These are phyloP conservation scores for Ganoderma lingzhi DNA, from an alignment of 1,284 basidiomycete species.

Conservation along the genomic window DNA sequence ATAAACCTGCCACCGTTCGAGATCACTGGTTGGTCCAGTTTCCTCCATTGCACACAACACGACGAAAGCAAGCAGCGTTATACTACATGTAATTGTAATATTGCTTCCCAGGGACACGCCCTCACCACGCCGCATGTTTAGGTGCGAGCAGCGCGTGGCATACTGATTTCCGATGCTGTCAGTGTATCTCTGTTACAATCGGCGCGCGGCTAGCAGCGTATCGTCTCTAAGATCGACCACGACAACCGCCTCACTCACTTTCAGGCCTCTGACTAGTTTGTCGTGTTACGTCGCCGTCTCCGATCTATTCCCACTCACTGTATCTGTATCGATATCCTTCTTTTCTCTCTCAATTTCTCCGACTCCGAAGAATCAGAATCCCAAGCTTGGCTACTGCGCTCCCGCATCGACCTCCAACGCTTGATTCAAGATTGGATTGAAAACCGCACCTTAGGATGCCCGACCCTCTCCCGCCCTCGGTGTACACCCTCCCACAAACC, in stretches of 20 bases:
- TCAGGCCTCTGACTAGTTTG: background rate
- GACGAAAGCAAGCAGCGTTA: background rate
- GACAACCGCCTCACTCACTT: background rate
- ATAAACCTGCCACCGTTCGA: background rate
- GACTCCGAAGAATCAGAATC: background rate
- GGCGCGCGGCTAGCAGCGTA: conserved; percentile 3
- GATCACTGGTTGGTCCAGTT: background rate
- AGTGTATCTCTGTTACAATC: background rate
- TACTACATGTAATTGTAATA: background rate
- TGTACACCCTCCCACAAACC: conserved; percentile 88
- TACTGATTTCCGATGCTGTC: background rate
- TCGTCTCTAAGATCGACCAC: conserved; percentile 8
- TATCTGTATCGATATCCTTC: conserved; percentile 7
- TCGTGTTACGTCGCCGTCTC: background rate
- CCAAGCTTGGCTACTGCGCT: background rate
- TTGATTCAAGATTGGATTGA: background rate
- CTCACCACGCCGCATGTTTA: background rate
- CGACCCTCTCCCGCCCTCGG: conserved; percentile 68
- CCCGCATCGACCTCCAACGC: background rate
- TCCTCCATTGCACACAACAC: background rate
- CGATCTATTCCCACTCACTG: background rate
- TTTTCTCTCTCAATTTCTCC: background rate
- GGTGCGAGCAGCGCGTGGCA: background rate
- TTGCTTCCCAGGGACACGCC: background rate
- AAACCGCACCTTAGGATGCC: background rate